Evolutionary conservation across 2,329 filamentous ascomycete genomes (phyloP).

Genomic region (Alternaria arborescens): DNA sequence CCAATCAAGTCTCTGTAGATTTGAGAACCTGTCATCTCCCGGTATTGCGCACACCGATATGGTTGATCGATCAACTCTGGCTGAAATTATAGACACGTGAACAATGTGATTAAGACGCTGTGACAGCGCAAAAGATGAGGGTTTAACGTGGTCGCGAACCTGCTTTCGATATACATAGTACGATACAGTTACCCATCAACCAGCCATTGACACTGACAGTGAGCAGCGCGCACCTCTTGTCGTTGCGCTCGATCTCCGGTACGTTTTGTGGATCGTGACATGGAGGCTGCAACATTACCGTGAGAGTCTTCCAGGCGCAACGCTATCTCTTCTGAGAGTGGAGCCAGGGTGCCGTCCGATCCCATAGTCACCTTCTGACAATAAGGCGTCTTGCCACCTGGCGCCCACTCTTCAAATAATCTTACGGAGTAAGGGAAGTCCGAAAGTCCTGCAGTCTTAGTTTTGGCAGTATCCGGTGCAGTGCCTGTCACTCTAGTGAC

Average conservation of each 20-base stretch:
- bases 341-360: constrained; percentile 3
- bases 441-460: neutral
- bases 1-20: neutral
- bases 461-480: neutral
- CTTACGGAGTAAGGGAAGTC: constrained; percentile 36
- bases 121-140: neutral
- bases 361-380: constrained; percentile 29
- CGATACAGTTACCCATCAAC: neutral
- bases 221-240: neutral
- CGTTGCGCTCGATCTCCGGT: constrained; percentile 3
- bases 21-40: neutral
- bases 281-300: constrained; percentile 3
- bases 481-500: constrained; percentile 5
- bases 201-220: constrained; percentile 36
- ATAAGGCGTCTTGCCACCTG: constrained; percentile 28
- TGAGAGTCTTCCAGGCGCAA: constrained; percentile 15
- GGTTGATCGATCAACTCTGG: neutral
- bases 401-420: constrained; percentile 31
- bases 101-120: neutral
- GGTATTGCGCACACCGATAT: neutral
- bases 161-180: neutral
- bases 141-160: neutral
- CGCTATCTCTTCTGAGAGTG: constrained; percentile 4
- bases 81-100: neutral
- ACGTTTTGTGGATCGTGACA: constrained; percentile 1